phyloP scores from a whole-genome alignment of 2,329 filamentous ascomycete genomes.

The Xylariales sp. region DNA sequence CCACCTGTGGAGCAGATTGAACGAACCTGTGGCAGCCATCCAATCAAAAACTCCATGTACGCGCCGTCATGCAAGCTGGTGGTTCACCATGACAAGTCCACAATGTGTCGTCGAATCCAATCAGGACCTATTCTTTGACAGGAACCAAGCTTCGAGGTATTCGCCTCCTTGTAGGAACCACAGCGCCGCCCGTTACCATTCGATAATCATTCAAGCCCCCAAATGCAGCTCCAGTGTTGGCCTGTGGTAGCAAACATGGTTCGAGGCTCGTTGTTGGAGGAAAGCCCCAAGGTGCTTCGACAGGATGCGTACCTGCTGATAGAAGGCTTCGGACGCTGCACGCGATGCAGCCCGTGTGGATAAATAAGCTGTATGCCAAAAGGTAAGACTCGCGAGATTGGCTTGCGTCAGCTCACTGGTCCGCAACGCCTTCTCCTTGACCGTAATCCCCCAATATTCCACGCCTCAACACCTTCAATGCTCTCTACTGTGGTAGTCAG shows the following conservation, averaged over 20 bases:
- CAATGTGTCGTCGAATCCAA: conserved; percentile 1
- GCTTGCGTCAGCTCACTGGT: not conserved
- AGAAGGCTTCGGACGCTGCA: conserved; percentile 1
- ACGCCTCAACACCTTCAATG: no score
- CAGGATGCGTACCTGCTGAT: conserved; percentile 1
- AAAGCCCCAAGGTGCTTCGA: not conserved
- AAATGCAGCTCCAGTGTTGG: not conserved
- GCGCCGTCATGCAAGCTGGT: conserved; percentile 4
- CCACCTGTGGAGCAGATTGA: no score
- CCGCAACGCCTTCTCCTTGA: no score
- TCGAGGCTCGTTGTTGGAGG: no score
- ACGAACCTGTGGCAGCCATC: not conserved
- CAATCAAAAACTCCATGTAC: conserved; percentile 3
- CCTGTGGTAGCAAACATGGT: no score
- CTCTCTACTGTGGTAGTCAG: no score
- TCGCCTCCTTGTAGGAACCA: conserved; percentile 1
- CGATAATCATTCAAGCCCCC: not conserved
- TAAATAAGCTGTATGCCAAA: no score
- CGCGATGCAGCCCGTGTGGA: not conserved
- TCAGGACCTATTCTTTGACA: not conserved
- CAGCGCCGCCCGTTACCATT: conserved; percentile 1
- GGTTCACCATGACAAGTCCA: not conserved
- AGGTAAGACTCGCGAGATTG: not conserved
- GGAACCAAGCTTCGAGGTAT: not conserved
- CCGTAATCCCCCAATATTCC: no score